Percentiles rank a stretch among this genome's conserved stretches.
phyloP scores from a whole-genome alignment of 805 yeast genomes.

The Wickerhamiella domercqiae region DNA sequence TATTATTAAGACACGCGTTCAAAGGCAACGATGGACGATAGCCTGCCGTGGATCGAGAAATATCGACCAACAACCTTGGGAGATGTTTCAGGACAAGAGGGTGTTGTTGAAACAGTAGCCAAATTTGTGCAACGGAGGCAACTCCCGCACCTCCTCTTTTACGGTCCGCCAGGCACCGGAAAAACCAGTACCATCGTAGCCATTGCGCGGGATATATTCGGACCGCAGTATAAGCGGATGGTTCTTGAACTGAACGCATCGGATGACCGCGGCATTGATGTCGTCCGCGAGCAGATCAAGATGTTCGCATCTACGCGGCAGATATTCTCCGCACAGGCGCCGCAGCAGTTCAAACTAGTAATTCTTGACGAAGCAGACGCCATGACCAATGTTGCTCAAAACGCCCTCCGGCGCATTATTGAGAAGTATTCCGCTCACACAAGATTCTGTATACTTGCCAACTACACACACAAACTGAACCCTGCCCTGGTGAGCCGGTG shows the following conservation, averaged over 20 bases:
- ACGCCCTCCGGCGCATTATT: slow-evolving; percentile 84
- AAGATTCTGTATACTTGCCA: slow-evolving; percentile 90
- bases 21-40: too few relatives aligned
- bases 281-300: slow-evolving; percentile 91
- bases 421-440: slow-evolving; percentile 90
- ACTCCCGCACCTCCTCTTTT: slow-evolving; percentile 81
- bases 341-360: slow-evolving; percentile 66
- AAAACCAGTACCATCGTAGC: slow-evolving; percentile 86
- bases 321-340: slow-evolving; percentile 41
- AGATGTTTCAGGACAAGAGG: slow-evolving; percentile 84
- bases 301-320: slow-evolving; percentile 93
- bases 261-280: slow-evolving; percentile 97
- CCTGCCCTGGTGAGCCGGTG: slow-evolving; percentile 93
- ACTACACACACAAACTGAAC: slow-evolving; percentile 86
- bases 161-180: slow-evolving; percentile 94
- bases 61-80: slow-evolving; percentile 75
- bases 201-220: slow-evolving; percentile 74
- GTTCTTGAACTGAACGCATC: slow-evolving; percentile 92
- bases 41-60: slow-evolving; percentile 60
- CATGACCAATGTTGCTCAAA: slow-evolving; percentile 94
- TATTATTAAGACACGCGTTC: too few relatives aligned
- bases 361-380: slow-evolving; percentile 96
- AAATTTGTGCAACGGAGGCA: slow-evolving; percentile 70
- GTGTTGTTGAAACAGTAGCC: slow-evolving; percentile 69
- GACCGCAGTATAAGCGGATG: slow-evolving; percentile 69